A percentile compares a stretch with the other conserved stretches of the same genome.
Evolutionary conservation across 179 eudicot genomes (phyloP).

Genomic region (Heliamphora pulchella): DNA sequence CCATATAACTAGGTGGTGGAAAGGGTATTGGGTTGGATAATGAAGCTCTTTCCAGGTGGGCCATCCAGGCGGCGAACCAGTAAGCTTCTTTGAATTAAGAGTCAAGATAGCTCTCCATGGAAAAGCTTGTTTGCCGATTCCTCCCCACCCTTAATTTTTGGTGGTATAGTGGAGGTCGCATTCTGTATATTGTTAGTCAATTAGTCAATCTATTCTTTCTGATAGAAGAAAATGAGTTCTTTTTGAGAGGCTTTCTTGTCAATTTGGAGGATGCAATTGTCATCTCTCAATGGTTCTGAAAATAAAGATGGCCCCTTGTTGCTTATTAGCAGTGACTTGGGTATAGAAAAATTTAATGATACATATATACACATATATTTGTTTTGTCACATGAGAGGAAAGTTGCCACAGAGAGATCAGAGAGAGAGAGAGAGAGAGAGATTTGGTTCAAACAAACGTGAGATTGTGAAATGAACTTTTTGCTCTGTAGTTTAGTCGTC

Average conservation of each 20-base stretch:
- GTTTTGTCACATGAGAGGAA: background rate
- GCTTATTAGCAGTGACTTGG: slow-evolving; percentile 13
- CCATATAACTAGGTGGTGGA: slow-evolving; percentile 58
- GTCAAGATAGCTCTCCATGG: background rate
- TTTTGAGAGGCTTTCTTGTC: slow-evolving; percentile 17
- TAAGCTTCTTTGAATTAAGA: slow-evolving; percentile 36
- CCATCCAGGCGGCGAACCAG: slow-evolving; percentile 65
- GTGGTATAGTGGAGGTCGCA: slow-evolving; percentile 19
- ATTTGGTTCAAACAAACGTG: background rate
- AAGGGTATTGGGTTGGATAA: slow-evolving; percentile 88
- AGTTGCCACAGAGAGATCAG: background rate
- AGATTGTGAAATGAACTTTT: background rate
- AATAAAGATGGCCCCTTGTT: slow-evolving; percentile 16
- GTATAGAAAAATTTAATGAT: background rate
- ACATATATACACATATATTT: no score
- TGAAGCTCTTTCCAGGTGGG: slow-evolving; percentile 93
- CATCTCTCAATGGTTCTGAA: slow-evolving; percentile 12
- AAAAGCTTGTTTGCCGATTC: slow-evolving; percentile 14
- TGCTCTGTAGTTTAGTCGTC: background rate
- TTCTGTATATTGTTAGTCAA: slow-evolving; percentile 23
- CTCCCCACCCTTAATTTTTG: slow-evolving; percentile 13
- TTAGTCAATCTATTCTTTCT: slow-evolving; percentile 29
- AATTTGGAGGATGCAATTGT: slow-evolving; percentile 18
- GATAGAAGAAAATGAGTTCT: slow-evolving; percentile 14
- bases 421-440: background rate